Evolutionary conservation across 192 early-diverging fungal species (phyloP).

Genomic region (Spizellomyces sp.): DNA sequence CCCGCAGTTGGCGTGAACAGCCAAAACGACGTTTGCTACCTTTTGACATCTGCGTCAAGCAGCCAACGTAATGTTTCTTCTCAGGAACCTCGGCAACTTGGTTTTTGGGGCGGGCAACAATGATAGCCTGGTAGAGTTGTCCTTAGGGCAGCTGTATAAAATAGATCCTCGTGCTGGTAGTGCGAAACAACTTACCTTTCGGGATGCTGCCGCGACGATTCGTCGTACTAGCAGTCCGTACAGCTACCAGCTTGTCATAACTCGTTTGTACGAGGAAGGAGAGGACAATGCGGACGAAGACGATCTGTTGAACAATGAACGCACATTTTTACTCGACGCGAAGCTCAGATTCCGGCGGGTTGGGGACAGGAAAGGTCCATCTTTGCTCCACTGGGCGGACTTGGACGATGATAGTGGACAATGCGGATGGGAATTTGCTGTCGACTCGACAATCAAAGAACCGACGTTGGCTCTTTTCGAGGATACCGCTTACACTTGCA

Average conservation of each 20-base stretch:
- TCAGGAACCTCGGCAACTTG: conserved; percentile 67
- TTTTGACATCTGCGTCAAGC: too few species aligned
- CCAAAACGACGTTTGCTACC: too few species aligned
- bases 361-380: conserved; percentile 6
- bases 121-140: conserved; percentile 49
- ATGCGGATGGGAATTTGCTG: conserved; percentile 35
- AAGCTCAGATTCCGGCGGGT: conserved; percentile 36
- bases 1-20: too few species aligned
- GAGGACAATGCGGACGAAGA: conserved; percentile 65
- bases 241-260: conserved; percentile 79
- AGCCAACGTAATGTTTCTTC: conserved; percentile 37
- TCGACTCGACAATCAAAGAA: conserved; percentile 18
- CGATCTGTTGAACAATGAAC: conserved; percentile 67
- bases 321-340: conserved; percentile 69
- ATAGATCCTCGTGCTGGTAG: conserved; percentile 44
- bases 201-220: conserved; percentile 67
- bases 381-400: conserved; percentile 52
- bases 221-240: conserved; percentile 62
- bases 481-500: conserved; percentile 62
- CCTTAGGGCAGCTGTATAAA: conserved; percentile 64
- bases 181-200: conserved; percentile 63
- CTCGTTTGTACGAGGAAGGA: conserved; percentile 75
- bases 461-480: conserved; percentile 57
- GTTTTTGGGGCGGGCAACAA: conserved; percentile 62
- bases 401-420: conserved; percentile 34